Evolutionary conservation across 768 basidiomycete species (phyloP), one percentile per base, ranked within the genome.

Genomic region (Cystoderma amianthinum): DNA sequence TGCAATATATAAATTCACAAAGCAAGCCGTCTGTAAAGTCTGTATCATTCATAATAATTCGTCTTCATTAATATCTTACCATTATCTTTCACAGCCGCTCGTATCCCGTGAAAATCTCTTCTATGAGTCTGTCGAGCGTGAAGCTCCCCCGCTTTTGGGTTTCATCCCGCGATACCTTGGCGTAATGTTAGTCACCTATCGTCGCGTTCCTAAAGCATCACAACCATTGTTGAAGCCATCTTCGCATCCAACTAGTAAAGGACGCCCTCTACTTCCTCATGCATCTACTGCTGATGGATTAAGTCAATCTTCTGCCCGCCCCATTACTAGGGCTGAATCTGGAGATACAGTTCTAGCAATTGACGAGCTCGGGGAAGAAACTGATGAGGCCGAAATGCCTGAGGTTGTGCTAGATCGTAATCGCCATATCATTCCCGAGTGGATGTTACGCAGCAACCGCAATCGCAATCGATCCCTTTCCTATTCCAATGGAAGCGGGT

Each of bases 91-190:
- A n/a, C n/a, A 98, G 94, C 95, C 95, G 12, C 79, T 99, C 5
- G 93, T 96, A 21, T 93, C 90, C 3, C 80, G 94, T 43, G 96
- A 99, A 64, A 99, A 99, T 56, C 70, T 96, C 36, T 97, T 99
- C 57, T 99, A 99, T 58, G 96, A 99, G 59, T 80, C 93, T 2
- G 92, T 98, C 22, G 96, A 99, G 59, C 77, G 83, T 19, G 89
- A 92, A 53, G 89, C 90, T 0, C 95, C 96, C 0, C 92, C 90
- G 3, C 72, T 99, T 6, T 73, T 98, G 3, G 85, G 78, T 11
- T 99, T 91, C 55, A 96, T 97, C 45, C 96, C 96, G n/a, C 84
- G 94, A 33, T 99, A 99, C 61, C 72, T 99, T 12, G 96, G 96
- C 17, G 96, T 99, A 41, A 96, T 99, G 92, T 76, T 98, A 32